Evolutionary conservation across 106 monocot genomes (phyloP).

Genomic region (Chionographis japonica): DNA sequence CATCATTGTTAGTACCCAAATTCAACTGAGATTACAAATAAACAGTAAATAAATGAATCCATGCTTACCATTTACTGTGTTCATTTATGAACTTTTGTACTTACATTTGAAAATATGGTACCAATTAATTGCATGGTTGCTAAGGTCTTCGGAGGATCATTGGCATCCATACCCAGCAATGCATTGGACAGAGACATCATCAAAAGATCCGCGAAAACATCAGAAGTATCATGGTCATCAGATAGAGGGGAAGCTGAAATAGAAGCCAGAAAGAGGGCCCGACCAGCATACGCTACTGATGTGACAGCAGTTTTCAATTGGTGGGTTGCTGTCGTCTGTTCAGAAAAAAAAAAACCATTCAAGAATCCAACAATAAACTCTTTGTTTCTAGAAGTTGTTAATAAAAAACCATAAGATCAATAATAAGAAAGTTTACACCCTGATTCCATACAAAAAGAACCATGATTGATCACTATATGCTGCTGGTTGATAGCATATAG

Average conservation of each 20-base stretch:
- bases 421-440: background rate
- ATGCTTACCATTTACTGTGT: background rate
- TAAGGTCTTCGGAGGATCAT: constrained; percentile 98
- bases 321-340: constrained; percentile 94
- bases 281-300: constrained; percentile 81
- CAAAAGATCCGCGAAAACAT: constrained; percentile 50
- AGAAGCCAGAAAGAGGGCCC: constrained; percentile 71
- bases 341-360: constrained; percentile 2
- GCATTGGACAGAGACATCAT: constrained; percentile 78
- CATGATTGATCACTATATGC: background rate
- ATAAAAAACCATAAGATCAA: background rate
- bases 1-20: constrained; percentile 41
- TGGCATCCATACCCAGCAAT: constrained; percentile 97
- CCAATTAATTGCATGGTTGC: constrained; percentile 98
- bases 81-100: constrained; percentile 10
- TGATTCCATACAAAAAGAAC: background rate
- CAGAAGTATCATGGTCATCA: constrained; percentile 22
- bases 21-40: constrained; percentile 47
- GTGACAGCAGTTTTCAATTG: constrained; percentile 93
- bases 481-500: background rate
- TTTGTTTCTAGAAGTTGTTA: background rate
- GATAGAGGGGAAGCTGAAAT: constrained; percentile 20
- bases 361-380: background rate
- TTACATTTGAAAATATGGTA: constrained; percentile 93
- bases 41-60: constrained; percentile 1